Percentiles rank a stretch among this genome's conserved stretches.
phyloP scores from a whole-genome alignment of 1,284 basidiomycete genomes.

The Neolentinus lepideus region DNA sequence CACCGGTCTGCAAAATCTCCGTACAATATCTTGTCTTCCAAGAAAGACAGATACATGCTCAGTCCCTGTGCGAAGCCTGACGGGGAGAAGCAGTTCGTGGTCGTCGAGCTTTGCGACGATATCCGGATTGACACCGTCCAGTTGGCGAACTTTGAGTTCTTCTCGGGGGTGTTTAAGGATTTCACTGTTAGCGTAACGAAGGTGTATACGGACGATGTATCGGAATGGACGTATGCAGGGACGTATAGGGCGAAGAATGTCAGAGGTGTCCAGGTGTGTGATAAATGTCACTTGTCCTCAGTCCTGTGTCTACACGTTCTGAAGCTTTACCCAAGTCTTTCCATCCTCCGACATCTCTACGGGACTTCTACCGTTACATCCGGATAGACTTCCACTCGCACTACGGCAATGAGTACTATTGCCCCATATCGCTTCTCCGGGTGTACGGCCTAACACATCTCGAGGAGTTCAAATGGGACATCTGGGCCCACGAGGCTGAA shows the following conservation, averaged over 20 bases:
- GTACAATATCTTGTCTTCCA: slow-evolving; percentile 79
- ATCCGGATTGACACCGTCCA: slow-evolving; percentile 95
- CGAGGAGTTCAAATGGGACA: slow-evolving; percentile 92
- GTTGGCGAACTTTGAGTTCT: slow-evolving; percentile 97
- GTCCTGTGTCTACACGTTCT: not conserved
- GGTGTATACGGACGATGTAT: slow-evolving; percentile 51
- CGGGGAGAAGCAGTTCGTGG: slow-evolving; percentile 61
- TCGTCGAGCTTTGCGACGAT: slow-evolving; percentile 96
- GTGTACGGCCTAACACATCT: slow-evolving; percentile 97
- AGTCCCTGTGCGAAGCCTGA: slow-evolving; percentile 75
- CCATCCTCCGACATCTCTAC: slow-evolving; percentile 62
- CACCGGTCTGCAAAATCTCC: slow-evolving; percentile 83
- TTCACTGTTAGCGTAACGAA: slow-evolving; percentile 84
- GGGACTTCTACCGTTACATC: slow-evolving; percentile 88
- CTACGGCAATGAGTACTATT: slow-evolving; percentile 95
- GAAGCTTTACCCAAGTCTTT: slow-evolving; percentile 46
- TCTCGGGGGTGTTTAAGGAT: slow-evolving; percentile 93
- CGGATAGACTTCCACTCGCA: slow-evolving; percentile 93
- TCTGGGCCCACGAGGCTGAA: slow-evolving; percentile 37
- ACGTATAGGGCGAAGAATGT: slow-evolving; percentile 85
- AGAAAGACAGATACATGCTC: slow-evolving; percentile 96
- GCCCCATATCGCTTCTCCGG: slow-evolving; percentile 87
- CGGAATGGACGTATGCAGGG: slow-evolving; percentile 65
- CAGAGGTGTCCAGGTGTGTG: slow-evolving; percentile 82
- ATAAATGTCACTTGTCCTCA: not conserved